A percentile compares a stretch with the other conserved stretches of the same genome.
Evolutionary conservation across 2,329 filamentous ascomycete genomes (phyloP).

Genomic region (Talaromyces verruculosus): DNA sequence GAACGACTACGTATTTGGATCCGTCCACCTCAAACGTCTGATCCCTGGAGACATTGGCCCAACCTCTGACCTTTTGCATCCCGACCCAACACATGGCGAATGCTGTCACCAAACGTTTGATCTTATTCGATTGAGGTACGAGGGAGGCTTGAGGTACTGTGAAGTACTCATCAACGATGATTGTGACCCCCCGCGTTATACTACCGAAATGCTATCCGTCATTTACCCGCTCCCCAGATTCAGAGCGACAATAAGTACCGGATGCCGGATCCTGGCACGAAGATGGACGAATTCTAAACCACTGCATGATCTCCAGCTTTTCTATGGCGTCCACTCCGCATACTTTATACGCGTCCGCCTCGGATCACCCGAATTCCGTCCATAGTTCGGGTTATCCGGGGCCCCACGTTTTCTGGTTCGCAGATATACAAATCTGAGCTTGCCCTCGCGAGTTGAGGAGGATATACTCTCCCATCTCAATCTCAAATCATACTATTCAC

Average conservation of each 20-base stretch:
- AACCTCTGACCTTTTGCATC: neutral
- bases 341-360: neutral
- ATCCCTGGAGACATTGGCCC: neutral
- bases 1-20: neutral
- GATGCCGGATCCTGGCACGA: neutral
- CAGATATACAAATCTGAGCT: neutral
- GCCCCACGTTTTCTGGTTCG: conserved; percentile 3
- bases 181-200: no score
- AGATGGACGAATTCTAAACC: neutral
- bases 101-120: neutral
- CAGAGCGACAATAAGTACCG: neutral
- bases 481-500: neutral
- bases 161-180: neutral
- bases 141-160: no score
- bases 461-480: neutral
- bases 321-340: neutral
- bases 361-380: conserved; percentile 1
- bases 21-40: neutral
- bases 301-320: neutral
- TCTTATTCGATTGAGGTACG: neutral
- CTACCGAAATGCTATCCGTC: conserved; percentile 9
- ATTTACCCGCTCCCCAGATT: neutral
- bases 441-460: conserved; percentile 2
- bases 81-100: neutral
- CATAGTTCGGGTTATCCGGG: conserved; percentile 1